These are phyloP conservation scores for Aspergillus floridensis DNA, from an alignment of 2,329 filamentous ascomycete genomes.

Conservation along the genomic window DNA sequence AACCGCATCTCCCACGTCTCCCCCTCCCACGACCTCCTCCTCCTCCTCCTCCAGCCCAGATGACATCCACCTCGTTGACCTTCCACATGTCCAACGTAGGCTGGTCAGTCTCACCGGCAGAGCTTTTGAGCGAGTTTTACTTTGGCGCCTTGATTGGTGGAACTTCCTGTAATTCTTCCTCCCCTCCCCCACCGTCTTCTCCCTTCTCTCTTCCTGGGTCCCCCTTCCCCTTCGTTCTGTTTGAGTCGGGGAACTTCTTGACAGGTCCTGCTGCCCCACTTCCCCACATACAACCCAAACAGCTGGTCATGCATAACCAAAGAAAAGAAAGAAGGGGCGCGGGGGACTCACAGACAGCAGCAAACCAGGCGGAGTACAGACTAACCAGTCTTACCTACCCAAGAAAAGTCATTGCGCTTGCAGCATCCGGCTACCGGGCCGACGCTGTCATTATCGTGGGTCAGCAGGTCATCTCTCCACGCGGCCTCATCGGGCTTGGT, in stretches of 20 bases:
- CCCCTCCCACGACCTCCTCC: conserved; percentile 58
- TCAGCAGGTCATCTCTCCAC: conserved; percentile 66
- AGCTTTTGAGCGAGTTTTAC: conserved; percentile 65
- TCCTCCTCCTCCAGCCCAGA: conserved; percentile 27
- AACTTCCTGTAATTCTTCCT: conserved; percentile 55
- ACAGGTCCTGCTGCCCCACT: too few relatives aligned
- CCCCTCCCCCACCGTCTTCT: conserved; percentile 1
- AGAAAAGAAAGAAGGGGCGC: neutral
- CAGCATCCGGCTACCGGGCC: conserved; percentile 64
- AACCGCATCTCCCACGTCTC: conserved; percentile 47
- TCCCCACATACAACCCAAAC: too few relatives aligned
- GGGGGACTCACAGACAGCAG: neutral
- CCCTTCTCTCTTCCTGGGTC: conserved; percentile 1
- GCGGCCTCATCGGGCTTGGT: conserved; percentile 69
- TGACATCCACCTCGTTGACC: conserved; percentile 57
- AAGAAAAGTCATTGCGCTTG: conserved; percentile 61
- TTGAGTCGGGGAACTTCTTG: too few relatives aligned
- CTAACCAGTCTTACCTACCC: neutral
- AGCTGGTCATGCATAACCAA: too few relatives aligned
- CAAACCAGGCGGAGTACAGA: neutral
- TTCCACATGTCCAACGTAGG: conserved; percentile 62
- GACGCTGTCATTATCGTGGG: conserved; percentile 69
- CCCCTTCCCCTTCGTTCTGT: neutral
- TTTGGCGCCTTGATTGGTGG: conserved; percentile 67
- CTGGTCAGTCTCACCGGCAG: conserved; percentile 73